Conservation (phyloP, 129 eudicot genomes). For the Cynara cardunculus region DNA sequence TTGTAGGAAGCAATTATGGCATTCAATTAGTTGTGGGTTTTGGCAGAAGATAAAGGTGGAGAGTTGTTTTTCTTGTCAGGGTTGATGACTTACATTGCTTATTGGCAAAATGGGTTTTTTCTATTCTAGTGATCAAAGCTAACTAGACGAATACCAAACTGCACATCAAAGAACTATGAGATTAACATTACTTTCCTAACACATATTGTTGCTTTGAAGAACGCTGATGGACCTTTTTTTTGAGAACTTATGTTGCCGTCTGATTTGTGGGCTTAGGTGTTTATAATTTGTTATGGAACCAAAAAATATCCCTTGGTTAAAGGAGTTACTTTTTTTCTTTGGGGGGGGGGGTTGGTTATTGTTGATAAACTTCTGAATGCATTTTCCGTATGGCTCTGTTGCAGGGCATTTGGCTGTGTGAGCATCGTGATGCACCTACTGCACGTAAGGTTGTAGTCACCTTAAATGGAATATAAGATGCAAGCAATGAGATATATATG, state of each 20-base stretch:
- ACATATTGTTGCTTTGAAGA: neutral
- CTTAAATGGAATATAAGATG: conserved; percentile 69
- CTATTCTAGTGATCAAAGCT: too few species aligned
- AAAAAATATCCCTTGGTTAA: too few species aligned
- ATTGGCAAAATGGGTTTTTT: too few species aligned
- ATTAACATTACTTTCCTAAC: neutral
- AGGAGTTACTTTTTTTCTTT: too few species aligned
- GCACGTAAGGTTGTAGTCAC: conserved; percentile 87
- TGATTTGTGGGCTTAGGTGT: neutral
- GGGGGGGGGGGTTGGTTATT: too few species aligned
- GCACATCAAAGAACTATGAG: neutral
- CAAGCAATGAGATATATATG: neutral
- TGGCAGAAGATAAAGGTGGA: too few species aligned
- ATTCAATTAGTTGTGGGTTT: too few species aligned
- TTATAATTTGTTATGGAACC: too few species aligned
- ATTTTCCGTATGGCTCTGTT: neutral
- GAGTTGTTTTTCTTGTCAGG: too few species aligned
- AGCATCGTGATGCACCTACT: conserved; percentile 88
- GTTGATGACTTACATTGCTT: too few species aligned
- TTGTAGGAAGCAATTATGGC: too few species aligned
- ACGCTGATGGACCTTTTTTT: neutral
- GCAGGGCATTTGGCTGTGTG: conserved; percentile 98
- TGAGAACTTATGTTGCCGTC: neutral
- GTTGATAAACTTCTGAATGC: conserved; percentile 4
- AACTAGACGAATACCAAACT: neutral